Evolutionary conservation across 306 rosid species (phyloP).

Genomic region (Oxytropis ochrocephala): DNA sequence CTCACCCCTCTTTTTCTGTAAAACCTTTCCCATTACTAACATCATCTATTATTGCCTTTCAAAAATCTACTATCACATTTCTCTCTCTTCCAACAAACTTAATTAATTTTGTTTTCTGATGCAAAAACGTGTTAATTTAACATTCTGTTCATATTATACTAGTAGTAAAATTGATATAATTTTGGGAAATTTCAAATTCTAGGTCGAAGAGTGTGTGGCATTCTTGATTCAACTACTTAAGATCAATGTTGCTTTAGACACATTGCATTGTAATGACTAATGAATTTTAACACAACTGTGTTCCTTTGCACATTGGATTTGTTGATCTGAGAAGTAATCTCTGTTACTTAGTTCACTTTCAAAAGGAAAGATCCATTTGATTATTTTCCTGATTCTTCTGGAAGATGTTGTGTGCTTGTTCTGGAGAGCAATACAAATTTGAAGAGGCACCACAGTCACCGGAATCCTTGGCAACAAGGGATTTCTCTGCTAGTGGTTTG

Average conservation of each 20-base stretch:
- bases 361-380: conserved; percentile 18
- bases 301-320: conserved; percentile 2
- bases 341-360: background rate
- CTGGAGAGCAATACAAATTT: conserved; percentile 87
- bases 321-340: conserved; percentile 25
- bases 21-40: conserved; percentile 25
- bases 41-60: conserved; percentile 24
- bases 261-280: background rate
- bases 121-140: too few species aligned
- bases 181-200: background rate
- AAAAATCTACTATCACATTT: background rate
- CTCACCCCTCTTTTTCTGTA: conserved; percentile 18
- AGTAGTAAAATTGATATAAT: background rate
- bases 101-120: background rate
- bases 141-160: too few species aligned
- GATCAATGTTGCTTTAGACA: background rate
- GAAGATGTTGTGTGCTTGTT: conserved; percentile 96
- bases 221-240: conserved; percentile 3
- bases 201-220: conserved; percentile 2
- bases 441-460: conserved; percentile 95
- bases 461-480: conserved; percentile 93
- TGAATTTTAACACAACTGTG: background rate
- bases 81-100: background rate
- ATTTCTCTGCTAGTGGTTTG: conserved; percentile 83
- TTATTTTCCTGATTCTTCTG: background rate